Percentiles rank a stretch among this genome's conserved stretches.
phyloP scores from a whole-genome alignment of 768 basidiomycete species.

The Lactarius pseudohatsudake region DNA sequence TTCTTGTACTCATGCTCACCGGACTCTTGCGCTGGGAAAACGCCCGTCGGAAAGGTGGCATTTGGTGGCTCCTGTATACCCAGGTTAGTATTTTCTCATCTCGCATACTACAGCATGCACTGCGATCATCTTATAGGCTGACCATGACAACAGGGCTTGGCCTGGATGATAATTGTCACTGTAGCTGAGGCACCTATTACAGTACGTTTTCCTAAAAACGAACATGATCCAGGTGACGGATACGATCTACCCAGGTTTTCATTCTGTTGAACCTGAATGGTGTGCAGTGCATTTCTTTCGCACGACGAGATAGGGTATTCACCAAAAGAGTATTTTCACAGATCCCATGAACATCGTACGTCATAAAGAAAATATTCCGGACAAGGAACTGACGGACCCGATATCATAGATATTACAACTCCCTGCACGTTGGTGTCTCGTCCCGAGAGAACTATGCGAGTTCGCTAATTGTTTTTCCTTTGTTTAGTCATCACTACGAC shows the following conservation, averaged over 20 bases:
- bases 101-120: not conserved
- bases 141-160: not conserved
- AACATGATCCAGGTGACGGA: not conserved
- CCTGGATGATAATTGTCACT: constrained; percentile 1
- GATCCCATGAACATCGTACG: not conserved
- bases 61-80: constrained; percentile 12
- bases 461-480: not conserved
- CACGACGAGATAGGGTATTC: not conserved
- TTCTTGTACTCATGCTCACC: constrained; percentile 8
- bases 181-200: constrained; percentile 1
- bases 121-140: not conserved
- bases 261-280: constrained; percentile 9
- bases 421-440: not conserved
- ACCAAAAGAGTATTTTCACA: not conserved
- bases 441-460: no score
- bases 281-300: not conserved
- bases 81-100: not conserved
- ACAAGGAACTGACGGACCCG: no score
- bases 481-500: no score
- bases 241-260: not conserved
- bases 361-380: no score
- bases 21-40: constrained; percentile 16
- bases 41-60: not conserved
- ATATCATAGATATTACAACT: no score
- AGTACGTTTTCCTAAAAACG: not conserved